These are phyloP conservation scores for Venturia asperata DNA, from an alignment of 2,329 filamentous ascomycete genomes.

Conservation along the genomic window DNA sequence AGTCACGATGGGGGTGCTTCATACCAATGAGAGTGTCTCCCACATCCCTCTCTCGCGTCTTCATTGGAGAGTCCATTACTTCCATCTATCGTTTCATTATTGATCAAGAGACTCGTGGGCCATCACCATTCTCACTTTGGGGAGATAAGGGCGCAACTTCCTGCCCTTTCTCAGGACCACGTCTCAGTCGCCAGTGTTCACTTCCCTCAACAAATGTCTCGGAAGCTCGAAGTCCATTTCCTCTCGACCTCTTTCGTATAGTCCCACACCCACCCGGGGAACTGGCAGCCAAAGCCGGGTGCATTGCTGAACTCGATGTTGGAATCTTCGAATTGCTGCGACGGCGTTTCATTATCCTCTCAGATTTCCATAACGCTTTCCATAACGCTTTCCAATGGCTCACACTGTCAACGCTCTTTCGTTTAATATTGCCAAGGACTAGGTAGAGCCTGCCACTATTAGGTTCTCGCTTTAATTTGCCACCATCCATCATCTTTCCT, in stretches of 20 bases:
- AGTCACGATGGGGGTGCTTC: not conserved
- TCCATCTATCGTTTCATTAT: not conserved
- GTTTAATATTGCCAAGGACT: not conserved
- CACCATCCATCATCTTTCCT: not conserved
- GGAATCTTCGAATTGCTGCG: not conserved
- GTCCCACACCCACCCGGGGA: not conserved
- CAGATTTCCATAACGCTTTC: slow-evolving; percentile 11
- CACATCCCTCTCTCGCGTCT: not conserved
- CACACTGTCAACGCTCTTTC: not conserved
- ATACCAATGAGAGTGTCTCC: not conserved
- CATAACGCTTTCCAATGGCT: not conserved
- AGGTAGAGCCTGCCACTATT: not conserved
- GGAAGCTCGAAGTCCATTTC: not conserved
- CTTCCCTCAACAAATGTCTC: not conserved
- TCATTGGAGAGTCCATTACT: not conserved
- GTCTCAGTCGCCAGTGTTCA: not conserved
- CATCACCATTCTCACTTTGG: no score
- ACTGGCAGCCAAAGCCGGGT: not conserved
- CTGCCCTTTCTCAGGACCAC: not conserved
- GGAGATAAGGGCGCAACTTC: no score
- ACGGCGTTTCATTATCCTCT: not conserved
- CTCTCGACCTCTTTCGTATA: not conserved
- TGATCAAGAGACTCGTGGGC: not conserved
- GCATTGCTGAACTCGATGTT: not conserved
- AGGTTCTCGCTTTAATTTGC: not conserved